Evolutionary conservation across 495 filamentous ascomycete genomes (phyloP).

Genomic region (Tirmania nivea): DNA sequence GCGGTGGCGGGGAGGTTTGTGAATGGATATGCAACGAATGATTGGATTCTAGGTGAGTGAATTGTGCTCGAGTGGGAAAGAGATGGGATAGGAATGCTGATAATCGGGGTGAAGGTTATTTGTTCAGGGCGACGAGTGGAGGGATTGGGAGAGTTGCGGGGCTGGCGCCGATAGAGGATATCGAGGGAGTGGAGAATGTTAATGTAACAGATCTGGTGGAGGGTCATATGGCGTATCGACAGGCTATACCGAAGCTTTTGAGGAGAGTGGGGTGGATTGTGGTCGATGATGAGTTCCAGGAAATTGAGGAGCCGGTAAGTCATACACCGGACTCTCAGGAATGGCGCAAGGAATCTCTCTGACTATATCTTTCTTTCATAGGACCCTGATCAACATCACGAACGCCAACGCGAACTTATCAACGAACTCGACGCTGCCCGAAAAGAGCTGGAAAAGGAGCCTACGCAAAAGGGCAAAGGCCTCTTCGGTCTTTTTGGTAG

Average conservation of each 20-base stretch:
- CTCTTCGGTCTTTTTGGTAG: slow-evolving; percentile 56
- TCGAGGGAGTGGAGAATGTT: slow-evolving; percentile 72
- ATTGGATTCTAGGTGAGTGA: slow-evolving; percentile 61
- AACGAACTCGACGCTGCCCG: slow-evolving; percentile 90
- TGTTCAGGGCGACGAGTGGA: slow-evolving; percentile 85
- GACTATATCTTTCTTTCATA: not conserved
- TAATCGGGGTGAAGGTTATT: slow-evolving; percentile 33
- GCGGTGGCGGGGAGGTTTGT: slow-evolving; percentile 81
- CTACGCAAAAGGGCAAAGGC: slow-evolving; percentile 37
- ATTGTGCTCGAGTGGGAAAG: not conserved
- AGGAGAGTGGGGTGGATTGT: slow-evolving; percentile 74
- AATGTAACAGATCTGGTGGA: slow-evolving; percentile 70
- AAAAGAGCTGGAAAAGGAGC: slow-evolving; percentile 54
- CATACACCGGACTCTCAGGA: not conserved
- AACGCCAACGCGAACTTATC: slow-evolving; percentile 80
- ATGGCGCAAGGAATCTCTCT: no score
- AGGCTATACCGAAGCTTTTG: slow-evolving; percentile 71
- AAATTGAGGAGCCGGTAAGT: slow-evolving; percentile 67
- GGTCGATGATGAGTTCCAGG: slow-evolving; percentile 78
- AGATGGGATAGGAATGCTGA: not conserved
- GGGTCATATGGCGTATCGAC: slow-evolving; percentile 92
- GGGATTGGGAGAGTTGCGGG: slow-evolving; percentile 82
- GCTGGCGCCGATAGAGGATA: slow-evolving; percentile 53
- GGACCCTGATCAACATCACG: slow-evolving; percentile 77
- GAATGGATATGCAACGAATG: slow-evolving; percentile 81